Conservation (phyloP, 2,329 filamentous ascomycete genomes). For the Pseudocercospora vitis region DNA sequence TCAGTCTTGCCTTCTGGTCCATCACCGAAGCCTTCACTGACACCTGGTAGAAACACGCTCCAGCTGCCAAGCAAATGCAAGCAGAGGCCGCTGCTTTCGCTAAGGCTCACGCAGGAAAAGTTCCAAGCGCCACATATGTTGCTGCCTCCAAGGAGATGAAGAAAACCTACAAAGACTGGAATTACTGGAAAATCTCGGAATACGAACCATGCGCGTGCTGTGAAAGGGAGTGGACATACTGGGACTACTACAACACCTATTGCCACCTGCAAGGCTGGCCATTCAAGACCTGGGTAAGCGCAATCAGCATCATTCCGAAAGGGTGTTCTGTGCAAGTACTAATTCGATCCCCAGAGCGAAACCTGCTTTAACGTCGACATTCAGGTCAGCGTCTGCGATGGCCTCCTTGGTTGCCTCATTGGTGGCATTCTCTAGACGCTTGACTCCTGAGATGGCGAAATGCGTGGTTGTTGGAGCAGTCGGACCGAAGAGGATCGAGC, state of each 20-base stretch:
- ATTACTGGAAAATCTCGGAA: background rate
- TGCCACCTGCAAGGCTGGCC: no score
- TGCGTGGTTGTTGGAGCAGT: background rate
- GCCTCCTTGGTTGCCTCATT: background rate
- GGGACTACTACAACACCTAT: background rate
- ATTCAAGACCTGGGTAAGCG: background rate
- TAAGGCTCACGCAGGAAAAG: background rate
- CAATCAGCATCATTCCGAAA: background rate
- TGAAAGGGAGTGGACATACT: background rate
- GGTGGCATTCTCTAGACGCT: constrained; percentile 1
- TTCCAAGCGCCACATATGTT: background rate
- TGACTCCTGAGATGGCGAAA: background rate
- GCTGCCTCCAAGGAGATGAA: background rate
- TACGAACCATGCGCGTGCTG: background rate
- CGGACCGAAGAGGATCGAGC: background rate
- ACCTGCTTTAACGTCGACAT: background rate
- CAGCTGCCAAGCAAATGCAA: background rate
- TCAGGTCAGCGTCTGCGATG: background rate
- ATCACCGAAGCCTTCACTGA: no score
- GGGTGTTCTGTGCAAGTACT: background rate
- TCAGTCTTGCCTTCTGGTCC: background rate
- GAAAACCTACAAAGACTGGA: background rate
- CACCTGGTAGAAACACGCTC: background rate
- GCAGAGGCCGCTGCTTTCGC: background rate
- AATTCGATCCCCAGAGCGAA: background rate